Evolutionary conservation across 2,329 filamentous ascomycete genomes (phyloP), one percentile per base, ranked within the genome.

Genomic region (Penicillium janthinellum): DNA sequence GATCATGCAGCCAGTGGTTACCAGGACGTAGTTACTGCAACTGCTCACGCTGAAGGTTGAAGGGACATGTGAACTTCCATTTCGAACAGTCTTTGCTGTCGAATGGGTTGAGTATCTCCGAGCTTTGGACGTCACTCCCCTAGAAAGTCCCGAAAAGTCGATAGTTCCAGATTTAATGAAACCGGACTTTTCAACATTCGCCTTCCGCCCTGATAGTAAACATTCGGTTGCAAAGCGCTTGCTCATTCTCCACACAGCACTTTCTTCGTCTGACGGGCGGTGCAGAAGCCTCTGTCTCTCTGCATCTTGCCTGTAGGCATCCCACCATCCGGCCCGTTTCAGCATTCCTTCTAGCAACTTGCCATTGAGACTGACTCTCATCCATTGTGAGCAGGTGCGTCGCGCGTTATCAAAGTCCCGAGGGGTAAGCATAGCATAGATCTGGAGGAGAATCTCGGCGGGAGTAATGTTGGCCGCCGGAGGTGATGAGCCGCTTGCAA

Each of bases 361-460:
- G 44, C 73, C 72, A 52, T 86, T 76, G n/a, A 89, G 70, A 52
- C 85, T 84, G 22, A 80, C 81, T 39, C 80, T 72, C 76, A 88
- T 85, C 87, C 85, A 90, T 38, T 74, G 72, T 48, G 82, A 81
- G 67, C 86, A 90, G 17, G 82, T 82, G 62, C 84, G 82, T 17
- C 87, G 81, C 15, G 86, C 85, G 56, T 84, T 79, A 66, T 90
- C 83, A 70, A 88, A 89, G 64, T 83, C 80, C 25, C 73, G 71
- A 0, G 82, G 82, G 14, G 71, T 65, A 4, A 84, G 70, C 63
- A 78, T 74, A 5, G 61, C 64, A 59, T 79, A 82, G 5, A 85
- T 78, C 6, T 80, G 73, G 47, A 81, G 76, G 1, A 85, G 52
- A 20, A 85, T 78, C 64, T 86, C 84, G 10, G 72, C 66, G 0